Evolutionary conservation across 306 rosid genomes (phyloP).

Genomic region (Medicago truncatula): DNA sequence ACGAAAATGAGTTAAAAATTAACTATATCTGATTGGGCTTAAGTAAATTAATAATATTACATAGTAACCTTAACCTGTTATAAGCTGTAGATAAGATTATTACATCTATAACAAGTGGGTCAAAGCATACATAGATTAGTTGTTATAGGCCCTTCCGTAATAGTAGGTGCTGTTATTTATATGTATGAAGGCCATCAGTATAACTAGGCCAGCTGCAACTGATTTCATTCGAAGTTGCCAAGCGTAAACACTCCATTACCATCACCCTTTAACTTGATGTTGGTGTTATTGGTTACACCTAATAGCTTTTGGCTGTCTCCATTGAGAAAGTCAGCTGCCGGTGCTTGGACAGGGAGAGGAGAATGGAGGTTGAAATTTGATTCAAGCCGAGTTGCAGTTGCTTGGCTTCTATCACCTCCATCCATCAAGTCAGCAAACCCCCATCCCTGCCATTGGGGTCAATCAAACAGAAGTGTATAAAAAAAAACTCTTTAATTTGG

Average conservation of each 20-base stretch:
- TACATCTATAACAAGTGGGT: conserved; percentile 11
- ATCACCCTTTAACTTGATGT: conserved; percentile 44
- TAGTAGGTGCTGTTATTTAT: conserved; percentile 8
- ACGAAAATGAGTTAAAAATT: background rate
- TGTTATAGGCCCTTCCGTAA: background rate
- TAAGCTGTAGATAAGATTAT: conserved; percentile 22
- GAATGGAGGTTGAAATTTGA: background rate
- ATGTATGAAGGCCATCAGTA: background rate
- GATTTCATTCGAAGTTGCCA: conserved; percentile 39
- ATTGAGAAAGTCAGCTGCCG: conserved; percentile 21
- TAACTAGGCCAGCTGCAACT: background rate
- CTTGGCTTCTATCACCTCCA: conserved; percentile 8
- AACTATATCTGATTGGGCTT: background rate
- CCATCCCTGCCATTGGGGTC: conserved; percentile 38
- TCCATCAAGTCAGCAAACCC: conserved; percentile 21
- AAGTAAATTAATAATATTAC: background rate
- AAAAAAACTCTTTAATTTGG: background rate
- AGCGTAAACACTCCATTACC: conserved; percentile 40
- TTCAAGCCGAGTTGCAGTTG: background rate
- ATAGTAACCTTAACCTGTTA: conserved; percentile 4
- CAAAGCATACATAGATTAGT: conserved; percentile 4
- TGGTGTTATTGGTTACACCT: conserved; percentile 47
- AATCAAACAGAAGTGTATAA: background rate
- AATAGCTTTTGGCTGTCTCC: conserved; percentile 41
- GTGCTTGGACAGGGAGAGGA: conserved; percentile 19